phyloP scores from a whole-genome alignment of 495 filamentous ascomycete genomes.

The Trichoderma gamsii region DNA sequence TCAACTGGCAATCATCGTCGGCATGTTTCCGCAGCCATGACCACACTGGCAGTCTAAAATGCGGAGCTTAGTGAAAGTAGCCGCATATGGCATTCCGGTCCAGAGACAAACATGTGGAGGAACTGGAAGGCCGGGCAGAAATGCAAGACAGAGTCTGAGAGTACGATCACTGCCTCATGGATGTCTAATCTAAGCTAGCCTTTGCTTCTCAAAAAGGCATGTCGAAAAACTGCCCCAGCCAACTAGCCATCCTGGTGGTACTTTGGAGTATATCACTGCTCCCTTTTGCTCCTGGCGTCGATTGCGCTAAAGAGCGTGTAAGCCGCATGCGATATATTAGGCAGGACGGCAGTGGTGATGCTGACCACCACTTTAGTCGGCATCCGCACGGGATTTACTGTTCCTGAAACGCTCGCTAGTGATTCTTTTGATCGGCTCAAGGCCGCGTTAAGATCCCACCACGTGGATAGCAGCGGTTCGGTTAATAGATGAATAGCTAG shows the following conservation, averaged over 20 bases:
- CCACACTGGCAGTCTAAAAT: neutral
- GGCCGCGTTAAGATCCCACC: neutral
- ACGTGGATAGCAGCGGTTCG: neutral
- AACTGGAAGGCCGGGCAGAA: neutral
- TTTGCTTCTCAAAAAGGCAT: neutral
- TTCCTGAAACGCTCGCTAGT: constrained; percentile 3
- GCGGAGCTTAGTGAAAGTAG: neutral
- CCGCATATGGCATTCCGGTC: neutral
- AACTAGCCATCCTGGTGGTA: neutral
- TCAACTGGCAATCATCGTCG: too few relatives aligned
- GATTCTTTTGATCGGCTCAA: neutral
- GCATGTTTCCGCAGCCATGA: too few relatives aligned
- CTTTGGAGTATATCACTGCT: neutral
- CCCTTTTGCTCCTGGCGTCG: neutral
- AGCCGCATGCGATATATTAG: too few relatives aligned
- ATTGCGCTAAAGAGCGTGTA: neutral
- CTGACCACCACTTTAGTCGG: neutral
- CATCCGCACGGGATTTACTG: neutral
- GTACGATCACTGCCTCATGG: neutral
- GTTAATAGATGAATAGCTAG: neutral
- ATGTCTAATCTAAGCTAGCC: neutral
- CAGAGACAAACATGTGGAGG: neutral
- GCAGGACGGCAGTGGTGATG: neutral
- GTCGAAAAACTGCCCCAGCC: neutral
- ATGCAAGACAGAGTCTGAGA: neutral